These are phyloP conservation scores for Candida albicans DNA, from an alignment of 1,139 yeast species.

Conservation along the genomic window DNA sequence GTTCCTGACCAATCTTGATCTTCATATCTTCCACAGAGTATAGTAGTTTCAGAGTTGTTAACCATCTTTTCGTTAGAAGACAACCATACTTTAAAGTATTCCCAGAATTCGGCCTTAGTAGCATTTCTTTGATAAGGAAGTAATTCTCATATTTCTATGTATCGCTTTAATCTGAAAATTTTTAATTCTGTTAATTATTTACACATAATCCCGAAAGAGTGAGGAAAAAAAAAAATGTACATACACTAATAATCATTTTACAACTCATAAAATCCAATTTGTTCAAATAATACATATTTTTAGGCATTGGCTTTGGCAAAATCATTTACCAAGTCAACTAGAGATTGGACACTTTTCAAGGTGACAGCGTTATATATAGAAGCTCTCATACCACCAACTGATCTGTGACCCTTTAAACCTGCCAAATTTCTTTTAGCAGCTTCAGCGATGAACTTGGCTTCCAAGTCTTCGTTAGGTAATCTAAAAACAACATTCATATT, in stretches of 20 bases:
- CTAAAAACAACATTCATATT: slow-evolving; percentile 94
- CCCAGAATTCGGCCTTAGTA: not conserved
- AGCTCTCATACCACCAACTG: slow-evolving; percentile 96
- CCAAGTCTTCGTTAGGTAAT: slow-evolving; percentile 59
- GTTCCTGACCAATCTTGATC: slow-evolving; percentile 32
- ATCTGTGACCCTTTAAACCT: slow-evolving; percentile 93
- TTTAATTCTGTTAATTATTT: not conserved
- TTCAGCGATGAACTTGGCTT: slow-evolving; percentile 62
- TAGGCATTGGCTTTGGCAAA: slow-evolving; percentile 49
- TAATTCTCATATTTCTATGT: not conserved
- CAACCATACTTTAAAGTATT: not conserved
- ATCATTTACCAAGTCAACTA: slow-evolving; percentile 58
- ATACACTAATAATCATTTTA: not conserved
- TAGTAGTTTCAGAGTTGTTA: slow-evolving; percentile 3
- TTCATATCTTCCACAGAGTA: slow-evolving; percentile 28
- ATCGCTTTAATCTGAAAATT: not conserved
- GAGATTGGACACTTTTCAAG: slow-evolving; percentile 57
- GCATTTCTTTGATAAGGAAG: not conserved
- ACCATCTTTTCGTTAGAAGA: not conserved
- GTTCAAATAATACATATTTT: not conserved
- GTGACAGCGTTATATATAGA: slow-evolving; percentile 88
- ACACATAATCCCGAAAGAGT: not conserved
- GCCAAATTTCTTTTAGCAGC: slow-evolving; percentile 51
- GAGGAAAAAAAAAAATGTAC: not conserved
- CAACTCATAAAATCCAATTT: not conserved